Evolutionary conservation across 495 filamentous ascomycete genomes (phyloP).

Genomic region (Pyronema omphalodes): DNA sequence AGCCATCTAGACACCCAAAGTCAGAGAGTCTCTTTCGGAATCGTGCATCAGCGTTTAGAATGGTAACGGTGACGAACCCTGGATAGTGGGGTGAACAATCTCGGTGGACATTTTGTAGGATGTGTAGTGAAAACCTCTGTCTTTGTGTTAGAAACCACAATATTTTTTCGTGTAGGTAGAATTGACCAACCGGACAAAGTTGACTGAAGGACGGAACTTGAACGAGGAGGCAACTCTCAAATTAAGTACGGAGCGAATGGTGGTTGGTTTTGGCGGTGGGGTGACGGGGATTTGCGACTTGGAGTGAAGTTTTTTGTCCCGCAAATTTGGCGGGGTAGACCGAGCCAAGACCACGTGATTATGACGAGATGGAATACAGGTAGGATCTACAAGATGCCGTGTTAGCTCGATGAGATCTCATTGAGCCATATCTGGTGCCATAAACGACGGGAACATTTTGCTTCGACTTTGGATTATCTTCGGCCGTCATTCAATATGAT

Average conservation of each 20-base stretch:
- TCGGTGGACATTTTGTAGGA: constrained; percentile 27
- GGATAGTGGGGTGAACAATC: constrained; percentile 43
- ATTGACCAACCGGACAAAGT: background rate
- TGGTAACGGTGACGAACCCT: constrained; percentile 26
- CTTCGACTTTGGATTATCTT: no score
- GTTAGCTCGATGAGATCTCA: no score
- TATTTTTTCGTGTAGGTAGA: background rate
- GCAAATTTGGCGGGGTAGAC: background rate
- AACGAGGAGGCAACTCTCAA: background rate
- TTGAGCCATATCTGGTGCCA: no score
- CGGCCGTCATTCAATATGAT: no score
- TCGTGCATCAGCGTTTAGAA: background rate
- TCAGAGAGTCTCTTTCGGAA: background rate
- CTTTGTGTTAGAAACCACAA: background rate
- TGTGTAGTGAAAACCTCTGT: background rate
- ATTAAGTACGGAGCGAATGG: background rate
- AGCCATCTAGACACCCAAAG: constrained; percentile 53
- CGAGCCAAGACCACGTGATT: background rate
- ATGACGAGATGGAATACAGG: no score
- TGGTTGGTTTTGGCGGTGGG: background rate
- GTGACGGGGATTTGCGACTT: background rate
- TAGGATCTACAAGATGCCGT: no score
- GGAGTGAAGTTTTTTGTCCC: background rate
- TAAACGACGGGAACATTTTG: no score
- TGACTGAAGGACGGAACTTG: background rate